Conservation (phyloP, 352 stramenopile species). For the Pythium chondricola region DNA sequence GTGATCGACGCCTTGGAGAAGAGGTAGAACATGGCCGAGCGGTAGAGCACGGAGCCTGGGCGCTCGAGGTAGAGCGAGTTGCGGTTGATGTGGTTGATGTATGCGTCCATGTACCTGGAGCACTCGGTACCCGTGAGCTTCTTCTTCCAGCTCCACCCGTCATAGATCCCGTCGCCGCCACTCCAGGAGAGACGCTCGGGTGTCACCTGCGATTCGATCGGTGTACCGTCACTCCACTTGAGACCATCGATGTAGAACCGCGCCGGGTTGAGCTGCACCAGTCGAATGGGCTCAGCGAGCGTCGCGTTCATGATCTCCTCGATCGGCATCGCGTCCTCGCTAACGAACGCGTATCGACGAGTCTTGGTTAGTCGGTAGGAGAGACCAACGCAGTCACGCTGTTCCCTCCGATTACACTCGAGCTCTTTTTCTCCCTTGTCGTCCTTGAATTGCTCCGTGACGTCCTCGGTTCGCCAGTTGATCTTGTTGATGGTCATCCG, state of each 20-base stretch:
- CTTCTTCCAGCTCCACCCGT: background rate
- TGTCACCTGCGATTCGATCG: background rate
- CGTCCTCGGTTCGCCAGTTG: background rate
- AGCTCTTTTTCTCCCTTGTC: background rate
- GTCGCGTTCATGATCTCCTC: background rate
- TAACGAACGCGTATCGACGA: background rate
- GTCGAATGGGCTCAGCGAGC: background rate
- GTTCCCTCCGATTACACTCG: no score
- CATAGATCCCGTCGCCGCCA: background rate
- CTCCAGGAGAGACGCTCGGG: background rate
- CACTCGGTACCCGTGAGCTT: background rate
- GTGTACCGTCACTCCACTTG: background rate
- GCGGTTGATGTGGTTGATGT: background rate
- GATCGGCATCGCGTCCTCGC: slow-evolving; percentile 6
- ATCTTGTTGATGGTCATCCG: background rate
- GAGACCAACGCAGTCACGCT: background rate
- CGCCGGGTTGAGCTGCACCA: background rate
- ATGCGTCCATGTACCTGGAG: background rate
- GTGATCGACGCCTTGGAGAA: slow-evolving; percentile 7
- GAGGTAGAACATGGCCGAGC: slow-evolving; percentile 8
- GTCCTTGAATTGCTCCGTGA: background rate
- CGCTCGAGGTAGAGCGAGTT: background rate
- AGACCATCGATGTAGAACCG: background rate
- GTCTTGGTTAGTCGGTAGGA: background rate
- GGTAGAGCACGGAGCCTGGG: background rate